phyloP scores from a whole-genome alignment of 1,284 basidiomycete genomes.

The Malassezia globosa region DNA sequence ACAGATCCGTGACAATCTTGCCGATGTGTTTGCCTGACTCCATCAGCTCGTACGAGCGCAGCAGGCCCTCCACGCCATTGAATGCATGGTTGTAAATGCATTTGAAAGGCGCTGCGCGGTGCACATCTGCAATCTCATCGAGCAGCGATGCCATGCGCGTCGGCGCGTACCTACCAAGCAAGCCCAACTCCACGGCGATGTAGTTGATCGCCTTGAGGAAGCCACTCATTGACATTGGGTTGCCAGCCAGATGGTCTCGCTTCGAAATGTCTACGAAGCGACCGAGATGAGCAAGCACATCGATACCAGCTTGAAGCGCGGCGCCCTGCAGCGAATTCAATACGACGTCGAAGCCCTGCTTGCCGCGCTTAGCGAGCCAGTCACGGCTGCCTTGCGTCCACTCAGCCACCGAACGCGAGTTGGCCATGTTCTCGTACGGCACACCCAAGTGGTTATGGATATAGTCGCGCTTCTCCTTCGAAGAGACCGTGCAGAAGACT shows the following conservation, averaged over 20 bases:
- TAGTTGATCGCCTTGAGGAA: conserved; percentile 22
- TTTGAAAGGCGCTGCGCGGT: conserved; percentile 13
- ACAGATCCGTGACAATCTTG: conserved; percentile 18
- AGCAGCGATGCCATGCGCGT: conserved; percentile 12
- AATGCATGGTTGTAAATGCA: conserved; percentile 15
- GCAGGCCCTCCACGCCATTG: conserved; percentile 13
- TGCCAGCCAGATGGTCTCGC: conserved; percentile 19
- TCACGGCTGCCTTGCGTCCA: conserved; percentile 14
- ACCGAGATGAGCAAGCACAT: conserved; percentile 15
- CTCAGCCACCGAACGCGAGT: conserved; percentile 15
- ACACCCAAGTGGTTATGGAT: conserved; percentile 20
- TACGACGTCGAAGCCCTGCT: conserved; percentile 17
- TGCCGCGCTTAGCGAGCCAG: conserved; percentile 18
- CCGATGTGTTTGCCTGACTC: conserved; percentile 19
- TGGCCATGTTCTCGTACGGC: conserved; percentile 21
- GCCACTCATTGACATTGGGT: conserved; percentile 18
- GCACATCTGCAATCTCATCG: conserved; percentile 18
- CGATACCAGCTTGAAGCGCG: conserved; percentile 16
- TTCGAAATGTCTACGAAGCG: conserved; percentile 20
- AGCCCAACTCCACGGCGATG: conserved; percentile 19
- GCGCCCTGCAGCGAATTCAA: conserved; percentile 18
- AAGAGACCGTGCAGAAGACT: conserved; percentile 18
- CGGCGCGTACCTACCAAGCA: conserved; percentile 16
- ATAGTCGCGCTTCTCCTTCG: conserved; percentile 20
- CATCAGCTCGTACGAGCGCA: conserved; percentile 19